A percentile compares a stretch with the other conserved stretches of the same genome.
These are phyloP conservation scores for Fusarium stilboides DNA, from an alignment of 2,329 filamentous ascomycete genomes.

Conservation along the genomic window DNA sequence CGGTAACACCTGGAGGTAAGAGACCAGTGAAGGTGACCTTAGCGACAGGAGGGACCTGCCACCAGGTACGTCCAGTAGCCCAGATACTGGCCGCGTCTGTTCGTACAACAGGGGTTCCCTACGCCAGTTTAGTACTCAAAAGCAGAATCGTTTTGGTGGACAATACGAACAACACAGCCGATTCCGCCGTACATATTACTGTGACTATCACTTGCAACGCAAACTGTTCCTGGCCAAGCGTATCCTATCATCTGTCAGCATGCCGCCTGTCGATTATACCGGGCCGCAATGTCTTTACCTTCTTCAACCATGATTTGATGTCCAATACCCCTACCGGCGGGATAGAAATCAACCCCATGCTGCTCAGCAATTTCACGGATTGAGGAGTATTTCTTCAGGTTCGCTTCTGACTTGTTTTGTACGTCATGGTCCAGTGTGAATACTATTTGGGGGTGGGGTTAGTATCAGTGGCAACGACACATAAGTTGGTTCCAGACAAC, in stretches of 20 bases:
- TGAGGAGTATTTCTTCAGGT: slow-evolving; percentile 84
- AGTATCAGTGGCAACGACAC: slow-evolving; percentile 55
- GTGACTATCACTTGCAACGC: slow-evolving; percentile 81
- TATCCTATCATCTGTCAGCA: slow-evolving; percentile 63
- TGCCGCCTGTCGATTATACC: too few relatives aligned
- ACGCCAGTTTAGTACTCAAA: too few relatives aligned
- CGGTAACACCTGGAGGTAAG: slow-evolving; percentile 84
- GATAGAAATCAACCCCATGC: slow-evolving; percentile 84
- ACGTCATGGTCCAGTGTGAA: slow-evolving; percentile 92
- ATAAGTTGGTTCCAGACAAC: too few relatives aligned
- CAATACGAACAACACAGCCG: slow-evolving; percentile 10
- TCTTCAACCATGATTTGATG: slow-evolving; percentile 92
- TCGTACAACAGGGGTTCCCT: slow-evolving; percentile 77
- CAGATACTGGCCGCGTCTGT: slow-evolving; percentile 91
- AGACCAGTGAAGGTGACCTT: slow-evolving; percentile 83
- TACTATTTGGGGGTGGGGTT: slow-evolving; percentile 59
- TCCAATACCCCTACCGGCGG: slow-evolving; percentile 84
- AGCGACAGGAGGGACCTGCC: slow-evolving; percentile 87
- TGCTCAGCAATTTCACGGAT: slow-evolving; percentile 86
- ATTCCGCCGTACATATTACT: slow-evolving; percentile 82
- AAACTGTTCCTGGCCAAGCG: slow-evolving; percentile 86
- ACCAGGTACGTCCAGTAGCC: slow-evolving; percentile 89
- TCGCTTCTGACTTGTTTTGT: slow-evolving; percentile 83
- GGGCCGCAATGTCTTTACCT: slow-evolving; percentile 7
- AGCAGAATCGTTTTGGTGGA: too few relatives aligned